A percentile compares a stretch with the other conserved stretches of the same genome.
Conservation (phyloP, 164 flowering plant species). For the Nelumbo lutea region DNA sequence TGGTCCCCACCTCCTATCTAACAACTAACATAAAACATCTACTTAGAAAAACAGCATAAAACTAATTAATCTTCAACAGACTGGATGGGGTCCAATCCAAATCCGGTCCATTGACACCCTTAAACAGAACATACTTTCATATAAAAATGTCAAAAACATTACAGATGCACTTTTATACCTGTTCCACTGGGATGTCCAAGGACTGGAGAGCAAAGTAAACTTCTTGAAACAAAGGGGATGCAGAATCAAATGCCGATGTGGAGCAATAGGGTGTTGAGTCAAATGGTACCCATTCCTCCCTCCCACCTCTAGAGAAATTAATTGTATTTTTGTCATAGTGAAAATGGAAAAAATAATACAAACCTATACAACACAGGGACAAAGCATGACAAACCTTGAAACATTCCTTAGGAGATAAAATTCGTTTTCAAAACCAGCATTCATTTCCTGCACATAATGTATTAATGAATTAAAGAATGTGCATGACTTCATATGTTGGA, state of each 20-base stretch:
- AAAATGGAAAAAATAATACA: background rate
- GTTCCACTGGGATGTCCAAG: constrained; percentile 71
- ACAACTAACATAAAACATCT: too few relatives aligned
- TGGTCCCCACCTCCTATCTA: too few relatives aligned
- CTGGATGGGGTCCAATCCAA: too few relatives aligned
- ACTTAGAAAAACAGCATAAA: too few relatives aligned
- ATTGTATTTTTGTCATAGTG: constrained; percentile 2
- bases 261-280: constrained; percentile 84
- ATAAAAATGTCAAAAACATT: background rate
- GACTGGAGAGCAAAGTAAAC: constrained; percentile 48
- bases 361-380: background rate
- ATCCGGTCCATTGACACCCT: too few relatives aligned
- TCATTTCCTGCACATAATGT: constrained; percentile 55
- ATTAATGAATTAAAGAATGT: background rate
- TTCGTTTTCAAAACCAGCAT: constrained; percentile 94
- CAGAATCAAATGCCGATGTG: constrained; percentile 72
- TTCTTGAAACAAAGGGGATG: constrained; percentile 59
- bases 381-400: constrained; percentile 34
- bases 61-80: too few relatives aligned
- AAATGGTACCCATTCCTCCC: constrained; percentile 76
- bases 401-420: constrained; percentile 68
- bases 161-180: constrained; percentile 41
- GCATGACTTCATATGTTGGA: too few relatives aligned
- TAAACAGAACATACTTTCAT: too few relatives aligned
- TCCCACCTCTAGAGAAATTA: constrained; percentile 57